phyloP scores from a whole-genome alignment of 2,329 filamentous ascomycete species.

The Exophiala spinifera region DNA sequence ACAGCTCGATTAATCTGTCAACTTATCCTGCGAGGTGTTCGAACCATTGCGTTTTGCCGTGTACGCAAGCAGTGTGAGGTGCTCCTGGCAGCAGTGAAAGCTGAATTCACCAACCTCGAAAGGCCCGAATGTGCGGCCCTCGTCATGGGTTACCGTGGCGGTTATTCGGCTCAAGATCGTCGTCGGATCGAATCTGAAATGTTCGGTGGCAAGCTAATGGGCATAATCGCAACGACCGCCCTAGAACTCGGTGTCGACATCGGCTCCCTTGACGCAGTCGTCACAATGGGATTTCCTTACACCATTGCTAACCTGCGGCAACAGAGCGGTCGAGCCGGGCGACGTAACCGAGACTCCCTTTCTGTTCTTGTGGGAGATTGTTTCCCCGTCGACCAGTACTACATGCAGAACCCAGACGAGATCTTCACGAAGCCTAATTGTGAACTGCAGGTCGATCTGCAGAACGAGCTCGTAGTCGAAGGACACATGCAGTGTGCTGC shows the following conservation, averaged over 20 bases:
- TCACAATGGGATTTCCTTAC: constrained; percentile 93
- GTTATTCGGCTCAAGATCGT: constrained; percentile 88
- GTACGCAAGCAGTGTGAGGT: constrained; percentile 86
- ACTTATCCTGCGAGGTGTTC: constrained; percentile 79
- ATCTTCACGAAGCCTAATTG: constrained; percentile 87
- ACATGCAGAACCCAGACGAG: constrained; percentile 94
- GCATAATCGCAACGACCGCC: constrained; percentile 90
- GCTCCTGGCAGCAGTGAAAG: constrained; percentile 73
- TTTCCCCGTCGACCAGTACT: constrained; percentile 89
- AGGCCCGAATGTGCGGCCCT: constrained; percentile 70
- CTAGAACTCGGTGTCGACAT: constrained; percentile 95
- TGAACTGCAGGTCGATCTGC: constrained; percentile 84
- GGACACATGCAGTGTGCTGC: constrained; percentile 95
- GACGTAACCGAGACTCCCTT: constrained; percentile 88
- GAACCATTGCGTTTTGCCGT: constrained; percentile 89
- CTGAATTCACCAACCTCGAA: constrained; percentile 70
- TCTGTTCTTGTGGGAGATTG: constrained; percentile 85
- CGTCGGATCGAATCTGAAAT: constrained; percentile 88
- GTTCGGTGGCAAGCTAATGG: constrained; percentile 91
- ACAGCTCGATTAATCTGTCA: constrained; percentile 89
- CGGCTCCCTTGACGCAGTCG: constrained; percentile 85
- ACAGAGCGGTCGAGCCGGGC: constrained; percentile 87
- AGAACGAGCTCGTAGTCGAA: constrained; percentile 86
- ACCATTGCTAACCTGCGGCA: constrained; percentile 92
- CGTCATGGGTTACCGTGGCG: constrained; percentile 93